Percentiles rank a stretch among this genome's conserved stretches.
These are phyloP conservation scores for Fonsecaea erecta DNA, from an alignment of 2,329 filamentous ascomycete species.

Conservation along the genomic window DNA sequence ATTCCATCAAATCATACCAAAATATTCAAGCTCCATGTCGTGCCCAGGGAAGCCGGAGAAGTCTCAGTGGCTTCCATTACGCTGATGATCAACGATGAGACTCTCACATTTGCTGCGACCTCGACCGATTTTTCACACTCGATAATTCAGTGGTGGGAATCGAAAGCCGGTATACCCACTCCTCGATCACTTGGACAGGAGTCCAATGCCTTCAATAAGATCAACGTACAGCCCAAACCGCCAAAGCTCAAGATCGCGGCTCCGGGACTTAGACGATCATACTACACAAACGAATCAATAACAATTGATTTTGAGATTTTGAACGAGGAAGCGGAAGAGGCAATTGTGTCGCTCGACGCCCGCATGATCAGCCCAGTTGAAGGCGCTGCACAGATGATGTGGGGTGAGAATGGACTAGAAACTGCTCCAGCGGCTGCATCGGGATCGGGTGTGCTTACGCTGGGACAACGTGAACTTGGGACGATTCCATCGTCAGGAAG, in stretches of 20 bases:
- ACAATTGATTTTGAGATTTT: slow-evolving; percentile 69
- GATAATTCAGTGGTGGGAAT: slow-evolving; percentile 51
- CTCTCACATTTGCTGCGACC: slow-evolving; percentile 70
- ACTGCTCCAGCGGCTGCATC: slow-evolving; percentile 35
- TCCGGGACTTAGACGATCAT: slow-evolving; percentile 67
- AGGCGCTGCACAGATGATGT: slow-evolving; percentile 51
- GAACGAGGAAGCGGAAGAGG: slow-evolving; percentile 83
- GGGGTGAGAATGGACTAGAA: slow-evolving; percentile 48
- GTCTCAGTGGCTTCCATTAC: slow-evolving; percentile 68
- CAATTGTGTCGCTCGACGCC: slow-evolving; percentile 72
- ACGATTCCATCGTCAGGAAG: slow-evolving; percentile 42
- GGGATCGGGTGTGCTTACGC: slow-evolving; percentile 10
- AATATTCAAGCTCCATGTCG: slow-evolving; percentile 72
- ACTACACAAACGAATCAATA: slow-evolving; percentile 83
- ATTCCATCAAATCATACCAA: slow-evolving; percentile 69
- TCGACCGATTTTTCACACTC: slow-evolving; percentile 51
- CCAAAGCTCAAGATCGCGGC: slow-evolving; percentile 84
- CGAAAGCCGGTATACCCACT: slow-evolving; percentile 43
- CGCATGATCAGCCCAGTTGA: slow-evolving; percentile 65
- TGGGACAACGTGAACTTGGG: slow-evolving; percentile 26
- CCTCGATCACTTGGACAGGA: slow-evolving; percentile 50
- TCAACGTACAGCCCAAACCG: slow-evolving; percentile 82
- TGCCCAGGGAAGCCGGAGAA: slow-evolving; percentile 81
- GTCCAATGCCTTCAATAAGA: slow-evolving; percentile 54
- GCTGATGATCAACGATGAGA: slow-evolving; percentile 65